phyloP scores from a whole-genome alignment of 2,329 filamentous ascomycete species.

The Arthrinium phaeospermum region DNA sequence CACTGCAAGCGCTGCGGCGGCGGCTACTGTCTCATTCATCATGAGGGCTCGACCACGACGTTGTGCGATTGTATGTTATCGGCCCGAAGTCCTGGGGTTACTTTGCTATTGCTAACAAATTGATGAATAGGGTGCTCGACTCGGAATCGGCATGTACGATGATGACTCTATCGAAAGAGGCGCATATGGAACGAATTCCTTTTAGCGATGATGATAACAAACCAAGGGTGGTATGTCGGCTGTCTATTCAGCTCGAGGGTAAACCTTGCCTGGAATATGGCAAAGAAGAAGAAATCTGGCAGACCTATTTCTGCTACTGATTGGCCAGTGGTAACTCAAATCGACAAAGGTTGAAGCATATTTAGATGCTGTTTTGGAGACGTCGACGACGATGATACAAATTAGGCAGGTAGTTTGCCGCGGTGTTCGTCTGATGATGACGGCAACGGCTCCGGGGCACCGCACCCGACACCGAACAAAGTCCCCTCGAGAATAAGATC shows the following conservation, averaged over 20 bases:
- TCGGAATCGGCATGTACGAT: conserved; percentile 2
- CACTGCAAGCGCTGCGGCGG: conserved; percentile 75
- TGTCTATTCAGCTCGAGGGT: not conserved
- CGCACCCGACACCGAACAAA: not conserved
- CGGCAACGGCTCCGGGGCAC: not conserved
- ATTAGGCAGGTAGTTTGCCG: not conserved
- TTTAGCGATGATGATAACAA: no score
- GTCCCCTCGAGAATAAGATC: not conserved
- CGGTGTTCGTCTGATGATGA: not conserved
- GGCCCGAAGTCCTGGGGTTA: no score
- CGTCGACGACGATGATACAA: not conserved
- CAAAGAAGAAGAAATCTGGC: not conserved
- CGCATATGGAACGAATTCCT: not conserved
- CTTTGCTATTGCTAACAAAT: not conserved
- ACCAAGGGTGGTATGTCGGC: not conserved
- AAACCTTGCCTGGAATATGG: not conserved
- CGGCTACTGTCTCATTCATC: conserved; percentile 84
- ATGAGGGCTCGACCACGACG: conserved; percentile 77
- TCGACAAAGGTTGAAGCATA: not conserved
- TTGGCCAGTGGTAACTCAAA: not conserved
- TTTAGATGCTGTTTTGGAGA: not conserved
- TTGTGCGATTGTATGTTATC: conserved; percentile 54
- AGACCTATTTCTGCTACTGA: not conserved
- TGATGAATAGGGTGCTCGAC: not conserved
- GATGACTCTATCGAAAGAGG: not conserved